A percentile compares a stretch with the other conserved stretches of the same genome.
Conservation (phyloP, 495 filamentous ascomycete species). For the Penicillium goetzii region DNA sequence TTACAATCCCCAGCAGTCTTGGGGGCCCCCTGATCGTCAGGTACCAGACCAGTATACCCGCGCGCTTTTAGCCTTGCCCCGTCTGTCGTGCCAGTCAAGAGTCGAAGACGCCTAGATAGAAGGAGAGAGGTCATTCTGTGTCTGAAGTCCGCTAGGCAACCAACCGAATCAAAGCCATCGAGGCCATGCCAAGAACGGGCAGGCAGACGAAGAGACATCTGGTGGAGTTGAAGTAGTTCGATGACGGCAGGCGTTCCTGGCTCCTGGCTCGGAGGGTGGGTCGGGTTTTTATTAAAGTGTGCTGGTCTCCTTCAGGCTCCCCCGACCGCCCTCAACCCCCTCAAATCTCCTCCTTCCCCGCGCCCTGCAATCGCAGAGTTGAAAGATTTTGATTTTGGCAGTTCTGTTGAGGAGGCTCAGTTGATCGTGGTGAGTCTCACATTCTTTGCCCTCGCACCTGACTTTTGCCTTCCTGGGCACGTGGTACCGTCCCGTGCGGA, state of each 20-base stretch:
- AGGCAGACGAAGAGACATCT: not conserved
- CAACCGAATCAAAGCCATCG: not conserved
- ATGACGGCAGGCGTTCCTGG: slow-evolving; percentile 20
- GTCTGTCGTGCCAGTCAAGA: slow-evolving; percentile 1
- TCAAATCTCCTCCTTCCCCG: slow-evolving; percentile 12
- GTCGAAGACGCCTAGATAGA: not conserved
- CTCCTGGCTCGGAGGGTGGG: slow-evolving; percentile 22
- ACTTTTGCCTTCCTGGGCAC: slow-evolving; percentile 12
- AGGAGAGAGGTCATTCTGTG: not conserved
- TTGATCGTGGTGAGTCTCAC: slow-evolving; percentile 7
- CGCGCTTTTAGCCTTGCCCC: slow-evolving; percentile 13
- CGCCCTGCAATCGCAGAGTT: slow-evolving; percentile 1
- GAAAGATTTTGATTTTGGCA: not conserved
- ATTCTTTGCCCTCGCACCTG: slow-evolving; percentile 8
- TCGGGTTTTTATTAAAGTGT: slow-evolving; percentile 26
- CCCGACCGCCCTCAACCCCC: slow-evolving; percentile 13
- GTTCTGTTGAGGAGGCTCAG: not conserved
- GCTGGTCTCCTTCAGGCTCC: slow-evolving; percentile 16
- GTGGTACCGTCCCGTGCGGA: slow-evolving; percentile 16
- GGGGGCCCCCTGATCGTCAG: slow-evolving; percentile 28
- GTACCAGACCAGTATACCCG: slow-evolving; percentile 16
- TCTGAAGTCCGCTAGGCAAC: not conserved
- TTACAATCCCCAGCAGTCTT: not conserved
- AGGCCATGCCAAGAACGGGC: not conserved
- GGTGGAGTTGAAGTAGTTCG: slow-evolving; percentile 4